A percentile compares a stretch with the other conserved stretches of the same genome.
phyloP scores from a whole-genome alignment of 768 basidiomycete species.

The Galerina marginata region DNA sequence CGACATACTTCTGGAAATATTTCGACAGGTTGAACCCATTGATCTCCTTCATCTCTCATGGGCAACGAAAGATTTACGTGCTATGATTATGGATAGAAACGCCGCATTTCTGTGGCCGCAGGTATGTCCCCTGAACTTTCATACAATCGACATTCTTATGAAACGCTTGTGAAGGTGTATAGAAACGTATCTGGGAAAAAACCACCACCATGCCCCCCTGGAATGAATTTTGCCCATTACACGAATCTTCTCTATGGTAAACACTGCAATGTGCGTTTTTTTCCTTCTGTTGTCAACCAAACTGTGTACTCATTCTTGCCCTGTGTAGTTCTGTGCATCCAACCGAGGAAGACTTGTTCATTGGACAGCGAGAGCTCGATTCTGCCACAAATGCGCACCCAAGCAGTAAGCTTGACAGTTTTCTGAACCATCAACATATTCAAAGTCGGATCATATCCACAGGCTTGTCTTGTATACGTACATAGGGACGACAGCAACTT shows the following conservation, averaged over 20 bases:
- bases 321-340: slow-evolving; percentile 19
- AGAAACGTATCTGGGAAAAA: background rate
- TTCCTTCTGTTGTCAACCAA: background rate
- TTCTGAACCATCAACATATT: background rate
- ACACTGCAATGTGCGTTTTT: slow-evolving; percentile 37
- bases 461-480: background rate
- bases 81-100: slow-evolving; percentile 33
- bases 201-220: slow-evolving; percentile 24
- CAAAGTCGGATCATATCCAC: background rate
- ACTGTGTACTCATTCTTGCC: background rate
- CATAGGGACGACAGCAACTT: background rate
- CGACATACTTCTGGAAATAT: slow-evolving; percentile 44
- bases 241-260: slow-evolving; percentile 41
- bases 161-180: background rate
- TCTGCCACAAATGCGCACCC: slow-evolving; percentile 22
- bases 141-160: background rate
- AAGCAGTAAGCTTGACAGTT: slow-evolving; percentile 6
- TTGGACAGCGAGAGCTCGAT: slow-evolving; percentile 22
- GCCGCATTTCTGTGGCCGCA: slow-evolving; percentile 37
- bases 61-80: slow-evolving; percentile 39
- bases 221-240: slow-evolving; percentile 37
- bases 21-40: slow-evolving; percentile 40
- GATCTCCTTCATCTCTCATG: slow-evolving; percentile 48
- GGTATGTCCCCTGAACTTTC: slow-evolving; percentile 17
- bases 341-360: slow-evolving; percentile 15